phyloP scores from a whole-genome alignment of 768 basidiomycete genomes.

The Termitomyces bulborhizus region DNA sequence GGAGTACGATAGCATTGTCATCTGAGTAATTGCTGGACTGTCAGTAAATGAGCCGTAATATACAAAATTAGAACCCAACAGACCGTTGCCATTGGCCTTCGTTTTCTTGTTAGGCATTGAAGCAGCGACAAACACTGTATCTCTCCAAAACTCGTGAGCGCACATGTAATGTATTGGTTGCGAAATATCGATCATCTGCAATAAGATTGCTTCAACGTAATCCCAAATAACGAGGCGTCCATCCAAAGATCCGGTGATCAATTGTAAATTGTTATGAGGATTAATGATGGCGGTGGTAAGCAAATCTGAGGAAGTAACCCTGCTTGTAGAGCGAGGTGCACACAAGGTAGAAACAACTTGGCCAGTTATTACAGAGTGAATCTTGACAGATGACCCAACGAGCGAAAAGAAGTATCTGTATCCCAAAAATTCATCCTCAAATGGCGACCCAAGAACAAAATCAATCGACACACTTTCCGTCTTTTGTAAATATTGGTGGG shows the following conservation, averaged over 20 bases:
- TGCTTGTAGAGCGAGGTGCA: constrained; percentile 31
- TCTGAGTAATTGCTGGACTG: constrained; percentile 23
- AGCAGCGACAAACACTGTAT: constrained; percentile 64
- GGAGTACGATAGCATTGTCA: constrained; percentile 54
- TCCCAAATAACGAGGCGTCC: constrained; percentile 93
- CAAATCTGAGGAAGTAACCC: constrained; percentile 33
- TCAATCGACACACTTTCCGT: constrained; percentile 59
- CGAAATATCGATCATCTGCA: constrained; percentile 67
- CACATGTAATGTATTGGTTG: constrained; percentile 70
- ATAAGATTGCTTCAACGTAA: constrained; percentile 75
- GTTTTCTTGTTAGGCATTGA: constrained; percentile 43
- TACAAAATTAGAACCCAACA: constrained; percentile 1
- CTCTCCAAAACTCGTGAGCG: constrained; percentile 62
- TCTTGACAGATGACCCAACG: constrained; percentile 74
- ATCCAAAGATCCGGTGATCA: constrained; percentile 80
- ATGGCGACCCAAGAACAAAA: not conserved
- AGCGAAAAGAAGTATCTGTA: constrained; percentile 86
- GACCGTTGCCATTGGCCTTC: constrained; percentile 25
- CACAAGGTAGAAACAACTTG: constrained; percentile 81
- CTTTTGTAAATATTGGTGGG: constrained; percentile 79
- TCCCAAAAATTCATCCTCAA: constrained; percentile 1
- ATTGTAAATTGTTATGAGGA: constrained; percentile 84
- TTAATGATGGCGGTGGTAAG: constrained; percentile 75
- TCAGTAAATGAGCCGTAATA: not conserved
- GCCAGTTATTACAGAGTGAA: constrained; percentile 75